Conservation (phyloP, 2,329 filamentous ascomycete species). For the Diplodia mutila region DNA sequence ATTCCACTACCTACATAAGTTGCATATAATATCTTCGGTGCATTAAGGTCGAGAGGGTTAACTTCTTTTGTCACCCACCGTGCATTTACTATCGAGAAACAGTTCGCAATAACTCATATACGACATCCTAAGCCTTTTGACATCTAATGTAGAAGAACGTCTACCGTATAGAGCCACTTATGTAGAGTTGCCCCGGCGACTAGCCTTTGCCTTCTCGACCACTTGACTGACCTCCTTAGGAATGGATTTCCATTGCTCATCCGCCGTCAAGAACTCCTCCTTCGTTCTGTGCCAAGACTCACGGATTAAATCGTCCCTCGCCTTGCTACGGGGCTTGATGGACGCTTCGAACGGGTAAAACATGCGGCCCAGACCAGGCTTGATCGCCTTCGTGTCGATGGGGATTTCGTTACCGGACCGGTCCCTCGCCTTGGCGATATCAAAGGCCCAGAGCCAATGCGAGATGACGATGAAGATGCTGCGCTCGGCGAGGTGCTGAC, state of each 20-base stretch:
- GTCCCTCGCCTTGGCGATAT: conserved; percentile 23
- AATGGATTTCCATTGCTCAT: background rate
- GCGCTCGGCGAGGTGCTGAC: conserved; percentile 43
- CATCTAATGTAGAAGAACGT: too few relatives aligned
- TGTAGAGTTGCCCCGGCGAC: too few relatives aligned
- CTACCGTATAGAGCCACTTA: too few relatives aligned
- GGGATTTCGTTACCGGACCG: background rate
- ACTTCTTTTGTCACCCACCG: too few relatives aligned
- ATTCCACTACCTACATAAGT: too few relatives aligned
- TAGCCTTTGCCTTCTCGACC: too few relatives aligned
- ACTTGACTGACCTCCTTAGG: background rate
- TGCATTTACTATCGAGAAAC: too few relatives aligned
- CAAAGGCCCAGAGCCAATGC: conserved; percentile 41
- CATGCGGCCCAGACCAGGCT: background rate
- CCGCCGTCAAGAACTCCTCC: background rate
- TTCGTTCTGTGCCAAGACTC: background rate
- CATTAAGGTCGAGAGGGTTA: too few relatives aligned
- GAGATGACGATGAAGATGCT: conserved; percentile 39
- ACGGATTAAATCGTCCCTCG: background rate
- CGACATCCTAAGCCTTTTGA: too few relatives aligned
- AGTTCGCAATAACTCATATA: too few relatives aligned
- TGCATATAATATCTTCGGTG: too few relatives aligned
- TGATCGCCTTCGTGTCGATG: background rate
- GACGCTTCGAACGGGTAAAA: background rate
- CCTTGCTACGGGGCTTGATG: background rate